Evolutionary conservation across 1,139 yeast species (phyloP), one percentile per base, ranked within the genome.

Genomic region (Yamadazyma jaroonii): DNA sequence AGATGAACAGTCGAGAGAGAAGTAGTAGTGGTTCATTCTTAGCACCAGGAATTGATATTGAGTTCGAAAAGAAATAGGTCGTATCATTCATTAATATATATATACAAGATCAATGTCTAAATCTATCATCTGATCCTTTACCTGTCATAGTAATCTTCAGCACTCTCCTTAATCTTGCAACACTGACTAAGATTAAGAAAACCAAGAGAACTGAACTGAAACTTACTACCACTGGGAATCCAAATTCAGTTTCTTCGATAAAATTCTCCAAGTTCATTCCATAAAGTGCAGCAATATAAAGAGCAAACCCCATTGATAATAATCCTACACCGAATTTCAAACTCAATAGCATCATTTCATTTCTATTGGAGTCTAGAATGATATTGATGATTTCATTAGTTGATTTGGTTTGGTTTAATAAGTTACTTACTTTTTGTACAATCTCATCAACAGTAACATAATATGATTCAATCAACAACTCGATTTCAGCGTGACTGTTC

Each of bases 211-310:
- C 36, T 9, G 59, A 44, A 22, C 72, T 61, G 3, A 56, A 32
- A 1, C 47, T 48, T 3, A 66, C 59, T 2, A 68, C 61, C 3
- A 54, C 36, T 39, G 67, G 71, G 44, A 71, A 67, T 3, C 76
- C 77, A 65, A 67, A 61, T 17, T 67, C 62, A 2, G 86, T 72
- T 26, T 89, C 95, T 57, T 92, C 98, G 7, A 90, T 80, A 53
- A 81, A 88, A 56, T 90, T 92, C 52, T 86, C 87, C 55, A 92
- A 67, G 58, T 92, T 92, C 98, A 92, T 70, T 15, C 77, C 77
- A 44, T 69, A 71, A 27, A 69, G 48, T 0, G 76, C 71, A 2
- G 73, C 66, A 11, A 67, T 46, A 44, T 66, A 71, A 36, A 71
- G 47, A 2, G 65, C 62, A 25, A 61, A 44, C 6, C 72, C 74